Conservation (phyloP, 768 basidiomycete species). For the Cystobasidium onofrii region DNA sequence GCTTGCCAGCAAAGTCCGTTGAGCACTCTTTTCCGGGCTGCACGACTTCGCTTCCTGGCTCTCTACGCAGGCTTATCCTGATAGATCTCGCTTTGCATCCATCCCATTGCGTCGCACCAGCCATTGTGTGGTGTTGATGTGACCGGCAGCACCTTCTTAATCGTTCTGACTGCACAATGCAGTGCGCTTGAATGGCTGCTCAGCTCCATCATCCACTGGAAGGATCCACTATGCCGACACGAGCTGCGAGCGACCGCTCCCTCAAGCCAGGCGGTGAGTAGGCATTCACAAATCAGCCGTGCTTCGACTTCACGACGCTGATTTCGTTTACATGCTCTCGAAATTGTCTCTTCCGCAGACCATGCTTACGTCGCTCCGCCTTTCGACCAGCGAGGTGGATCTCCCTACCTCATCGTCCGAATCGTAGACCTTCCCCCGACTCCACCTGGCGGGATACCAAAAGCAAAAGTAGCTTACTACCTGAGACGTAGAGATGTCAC, state of each 20-base stretch:
- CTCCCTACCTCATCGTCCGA: constrained; percentile 88
- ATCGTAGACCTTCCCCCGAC: constrained; percentile 90
- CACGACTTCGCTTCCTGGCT: background rate
- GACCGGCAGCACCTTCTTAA: background rate
- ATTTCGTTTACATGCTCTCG: background rate
- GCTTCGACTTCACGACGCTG: background rate
- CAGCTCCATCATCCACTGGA: background rate
- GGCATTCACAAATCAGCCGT: background rate
- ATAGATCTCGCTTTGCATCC: background rate
- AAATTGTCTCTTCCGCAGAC: constrained; percentile 51
- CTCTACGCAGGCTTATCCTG: background rate
- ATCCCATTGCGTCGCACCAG: background rate
- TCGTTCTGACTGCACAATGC: background rate
- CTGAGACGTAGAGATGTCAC: constrained; percentile 94
- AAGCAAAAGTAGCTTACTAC: constrained; percentile 90
- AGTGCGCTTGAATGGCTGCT: background rate
- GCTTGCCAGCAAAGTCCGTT: background rate
- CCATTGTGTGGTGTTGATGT: background rate
- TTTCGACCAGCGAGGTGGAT: constrained; percentile 74
- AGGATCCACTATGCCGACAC: background rate
- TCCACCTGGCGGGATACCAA: background rate
- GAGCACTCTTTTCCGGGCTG: background rate
- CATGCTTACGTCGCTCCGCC: constrained; percentile 94
- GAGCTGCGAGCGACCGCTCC: background rate
- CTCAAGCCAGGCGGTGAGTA: background rate